A percentile compares a stretch with the other conserved stretches of the same genome.
phyloP scores from a whole-genome alignment of 495 filamentous ascomycete species.

The Aspergillus nidulans region DNA sequence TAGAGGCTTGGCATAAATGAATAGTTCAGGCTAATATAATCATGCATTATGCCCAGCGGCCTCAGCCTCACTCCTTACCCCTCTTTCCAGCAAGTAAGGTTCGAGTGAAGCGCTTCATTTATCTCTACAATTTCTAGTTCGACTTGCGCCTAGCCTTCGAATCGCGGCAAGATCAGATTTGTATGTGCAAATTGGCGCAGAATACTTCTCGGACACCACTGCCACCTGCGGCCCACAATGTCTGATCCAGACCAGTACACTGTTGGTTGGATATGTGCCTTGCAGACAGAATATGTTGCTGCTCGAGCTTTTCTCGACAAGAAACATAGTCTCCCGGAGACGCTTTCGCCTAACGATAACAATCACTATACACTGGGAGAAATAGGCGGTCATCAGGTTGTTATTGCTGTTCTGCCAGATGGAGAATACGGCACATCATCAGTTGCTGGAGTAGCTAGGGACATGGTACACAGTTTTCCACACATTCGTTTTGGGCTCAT shows the following conservation, averaged over 20 bases:
- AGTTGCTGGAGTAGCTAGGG: neutral
- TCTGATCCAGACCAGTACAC: slow-evolving; percentile 9
- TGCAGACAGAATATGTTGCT: slow-evolving; percentile 13
- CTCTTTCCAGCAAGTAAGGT: neutral
- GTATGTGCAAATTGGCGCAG: neutral
- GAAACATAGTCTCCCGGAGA: slow-evolving; percentile 1
- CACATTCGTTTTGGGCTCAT: slow-evolving; percentile 12
- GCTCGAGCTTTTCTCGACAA: slow-evolving; percentile 14
- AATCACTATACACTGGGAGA: slow-evolving; percentile 16
- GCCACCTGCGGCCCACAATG: neutral
- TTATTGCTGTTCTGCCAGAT: slow-evolving; percentile 11
- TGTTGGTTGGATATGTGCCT: slow-evolving; percentile 13
- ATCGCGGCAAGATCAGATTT: neutral
- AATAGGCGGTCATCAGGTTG: slow-evolving; percentile 10
- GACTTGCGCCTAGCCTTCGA: neutral
- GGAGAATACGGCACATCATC: slow-evolving; percentile 10
- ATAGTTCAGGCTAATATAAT: neutral
- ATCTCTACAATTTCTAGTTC: neutral
- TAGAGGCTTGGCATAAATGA: neutral
- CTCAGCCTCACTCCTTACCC: neutral
- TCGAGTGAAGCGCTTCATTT: neutral
- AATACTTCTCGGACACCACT: neutral
- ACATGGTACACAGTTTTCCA: slow-evolving; percentile 11
- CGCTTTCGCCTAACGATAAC: slow-evolving; percentile 9
- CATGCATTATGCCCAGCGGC: neutral